phyloP scores from a whole-genome alignment of 192 early-diverging fungal genomes.

The Podila verticillata region DNA sequence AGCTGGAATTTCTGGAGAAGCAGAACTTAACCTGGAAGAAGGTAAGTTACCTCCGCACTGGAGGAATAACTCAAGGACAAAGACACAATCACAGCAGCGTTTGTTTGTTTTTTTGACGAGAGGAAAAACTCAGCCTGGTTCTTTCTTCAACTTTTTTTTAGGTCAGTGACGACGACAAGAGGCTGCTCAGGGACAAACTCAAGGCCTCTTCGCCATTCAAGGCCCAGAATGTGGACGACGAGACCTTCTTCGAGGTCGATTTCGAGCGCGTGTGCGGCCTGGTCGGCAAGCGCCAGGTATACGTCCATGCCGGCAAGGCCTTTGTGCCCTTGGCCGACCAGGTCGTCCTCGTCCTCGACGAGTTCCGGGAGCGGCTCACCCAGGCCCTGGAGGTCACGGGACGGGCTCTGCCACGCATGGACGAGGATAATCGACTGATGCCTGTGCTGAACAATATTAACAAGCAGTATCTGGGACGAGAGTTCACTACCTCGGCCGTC shows the following conservation, averaged over 20 bases:
- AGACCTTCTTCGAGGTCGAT: slow-evolving; percentile 68
- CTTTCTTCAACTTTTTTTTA: background rate
- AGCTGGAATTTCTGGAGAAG: slow-evolving; percentile 64
- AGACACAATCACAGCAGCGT: no score
- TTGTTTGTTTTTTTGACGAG: no score
- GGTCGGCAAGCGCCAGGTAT: slow-evolving; percentile 67
- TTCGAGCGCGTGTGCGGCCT: slow-evolving; percentile 76
- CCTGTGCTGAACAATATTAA: slow-evolving; percentile 90
- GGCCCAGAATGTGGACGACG: slow-evolving; percentile 30
- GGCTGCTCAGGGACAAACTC: slow-evolving; percentile 27
- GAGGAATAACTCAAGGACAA: background rate
- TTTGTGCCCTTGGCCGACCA: slow-evolving; percentile 81
- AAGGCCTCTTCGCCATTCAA: slow-evolving; percentile 25
- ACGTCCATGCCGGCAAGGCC: slow-evolving; percentile 70
- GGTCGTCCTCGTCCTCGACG: slow-evolving; percentile 74
- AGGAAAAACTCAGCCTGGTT: no score
- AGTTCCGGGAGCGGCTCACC: slow-evolving; percentile 74
- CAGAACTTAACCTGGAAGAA: slow-evolving; percentile 60
- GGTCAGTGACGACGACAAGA: slow-evolving; percentile 47
- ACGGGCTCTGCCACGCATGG: slow-evolving; percentile 83
- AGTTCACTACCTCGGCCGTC: slow-evolving; percentile 64
- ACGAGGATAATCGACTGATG: slow-evolving; percentile 90
- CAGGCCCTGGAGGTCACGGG: slow-evolving; percentile 70
- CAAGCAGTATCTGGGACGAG: slow-evolving; percentile 79
- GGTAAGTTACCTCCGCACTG: slow-evolving; percentile 24